Base-by-base conservation (phyloP, 1,284 basidiomycete genomes). In the Wolfiporia cocos region DNA sequence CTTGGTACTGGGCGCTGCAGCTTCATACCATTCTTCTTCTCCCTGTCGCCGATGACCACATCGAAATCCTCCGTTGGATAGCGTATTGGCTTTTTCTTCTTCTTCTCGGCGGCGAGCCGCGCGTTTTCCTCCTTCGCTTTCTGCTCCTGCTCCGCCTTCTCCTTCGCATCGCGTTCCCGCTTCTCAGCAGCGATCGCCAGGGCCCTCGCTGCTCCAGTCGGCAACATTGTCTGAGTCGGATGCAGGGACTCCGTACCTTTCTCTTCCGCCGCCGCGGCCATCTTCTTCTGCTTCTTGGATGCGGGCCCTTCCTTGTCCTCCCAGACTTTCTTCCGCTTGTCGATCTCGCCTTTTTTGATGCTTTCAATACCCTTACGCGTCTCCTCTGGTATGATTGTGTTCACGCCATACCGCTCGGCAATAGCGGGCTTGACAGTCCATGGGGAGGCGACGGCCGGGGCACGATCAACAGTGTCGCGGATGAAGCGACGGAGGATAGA, bases 401-500 rank as follows among this genome's bases (percentile, higher is more conserved):
- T 81, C 17, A 99, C 82, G 5, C 84, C 85, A 62, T 92, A 96
- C 41, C 82, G 79, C 48, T 75, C 70, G 0, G 92, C 93, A 41
- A 98, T 85, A 10, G 73, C 67, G 4, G 81, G 77, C 61, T 97
- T 96, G 28, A 98, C 92, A 2, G 83, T 82, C 95, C 95, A 99
- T 3, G 95, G 93, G 0, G 91, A 90, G 24, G 89, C 92, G 29
- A 95, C 85, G 15, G 90, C 86, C 11, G 92, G 75, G 48, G 95
- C 92, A 37, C 95, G 83, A 52, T 87, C 80, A 3, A 98, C 84
- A 57, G 91, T 94, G 58, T 98, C 95, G 48, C 91, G 86, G 39
- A 99, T 86, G 66, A 95, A 98, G 29, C 93, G 87, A 50, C 93
- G 90, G 22, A 99, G 76, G 54, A 98, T 95, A 12, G 93, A 92